phyloP scores from a whole-genome alignment of 192 early-diverging fungal species.

The Phlyctochytrium planicorne region DNA sequence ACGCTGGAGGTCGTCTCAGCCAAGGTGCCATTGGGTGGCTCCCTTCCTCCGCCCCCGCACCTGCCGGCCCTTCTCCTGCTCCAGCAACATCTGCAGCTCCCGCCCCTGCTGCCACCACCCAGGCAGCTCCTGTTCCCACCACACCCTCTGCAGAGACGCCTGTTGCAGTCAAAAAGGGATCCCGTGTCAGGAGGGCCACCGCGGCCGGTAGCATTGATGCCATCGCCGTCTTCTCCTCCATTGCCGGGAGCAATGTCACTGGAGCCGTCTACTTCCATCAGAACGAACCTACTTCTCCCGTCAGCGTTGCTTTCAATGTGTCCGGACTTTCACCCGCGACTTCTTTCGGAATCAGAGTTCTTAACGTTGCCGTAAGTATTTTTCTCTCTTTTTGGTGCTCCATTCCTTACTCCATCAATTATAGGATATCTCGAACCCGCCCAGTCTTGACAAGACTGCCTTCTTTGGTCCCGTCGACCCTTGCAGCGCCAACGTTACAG shows the following conservation, averaged over 20 bases:
- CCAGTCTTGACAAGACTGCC: not conserved
- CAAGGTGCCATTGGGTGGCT: conserved; percentile 26
- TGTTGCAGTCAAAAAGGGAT: too few relatives aligned
- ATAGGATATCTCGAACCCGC: not conserved
- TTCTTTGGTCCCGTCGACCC: not conserved
- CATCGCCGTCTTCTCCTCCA: not conserved
- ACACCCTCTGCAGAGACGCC: not conserved
- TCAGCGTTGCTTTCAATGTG: not conserved
- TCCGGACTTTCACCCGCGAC: not conserved
- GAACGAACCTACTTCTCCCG: not conserved
- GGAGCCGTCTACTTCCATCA: not conserved
- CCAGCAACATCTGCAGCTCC: not conserved
- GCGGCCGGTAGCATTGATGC: not conserved
- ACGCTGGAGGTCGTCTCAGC: conserved; percentile 23
- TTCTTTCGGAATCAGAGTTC: not conserved
- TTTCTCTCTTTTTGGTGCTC: too few relatives aligned
- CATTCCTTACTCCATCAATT: too few relatives aligned
- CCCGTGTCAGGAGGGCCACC: too few relatives aligned
- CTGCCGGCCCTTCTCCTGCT: not conserved
- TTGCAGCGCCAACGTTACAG: not conserved
- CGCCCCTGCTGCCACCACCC: not conserved
- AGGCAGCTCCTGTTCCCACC: not conserved
- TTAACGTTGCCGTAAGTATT: not conserved
- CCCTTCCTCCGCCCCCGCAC: not conserved
- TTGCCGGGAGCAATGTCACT: not conserved